Percentiles rank a stretch among this genome's conserved stretches.
Conservation (phyloP, 805 yeast species). For the Pichia cephalocereana region DNA sequence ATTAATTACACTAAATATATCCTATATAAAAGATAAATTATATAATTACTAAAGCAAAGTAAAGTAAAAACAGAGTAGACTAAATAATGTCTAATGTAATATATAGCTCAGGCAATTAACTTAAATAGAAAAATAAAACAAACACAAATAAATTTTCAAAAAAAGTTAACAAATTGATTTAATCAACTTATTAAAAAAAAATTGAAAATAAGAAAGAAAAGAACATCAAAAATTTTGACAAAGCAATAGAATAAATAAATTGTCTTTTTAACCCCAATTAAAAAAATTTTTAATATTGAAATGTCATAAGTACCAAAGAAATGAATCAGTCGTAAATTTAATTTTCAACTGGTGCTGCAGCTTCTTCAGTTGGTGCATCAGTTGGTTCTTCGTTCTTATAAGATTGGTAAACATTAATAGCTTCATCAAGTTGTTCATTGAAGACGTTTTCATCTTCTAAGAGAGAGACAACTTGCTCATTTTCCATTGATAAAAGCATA, state of each 20-base stretch:
- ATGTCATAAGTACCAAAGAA: too few species aligned
- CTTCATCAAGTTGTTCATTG: conserved; percentile 88
- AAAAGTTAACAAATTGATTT: background rate
- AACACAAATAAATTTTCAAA: background rate
- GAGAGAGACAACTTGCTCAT: conserved; percentile 78
- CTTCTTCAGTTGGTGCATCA: conserved; percentile 5
- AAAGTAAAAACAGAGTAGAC: conserved; percentile 1
- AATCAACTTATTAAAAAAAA: background rate
- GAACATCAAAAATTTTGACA: conserved; percentile 1
- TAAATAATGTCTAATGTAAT: background rate
- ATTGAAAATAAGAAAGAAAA: background rate
- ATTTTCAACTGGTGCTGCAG: conserved; percentile 7
- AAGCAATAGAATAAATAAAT: conserved; percentile 3
- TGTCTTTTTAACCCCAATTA: background rate
- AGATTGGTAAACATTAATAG: conserved; percentile 87
- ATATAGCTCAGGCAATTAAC: background rate
- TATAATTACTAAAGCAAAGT: background rate
- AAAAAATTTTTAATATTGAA: background rate
- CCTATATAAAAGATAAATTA: conserved; percentile 1
- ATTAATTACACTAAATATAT: conserved; percentile 7
- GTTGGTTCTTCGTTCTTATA: conserved; percentile 30
- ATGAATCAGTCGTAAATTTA: background rate
- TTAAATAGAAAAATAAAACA: background rate
- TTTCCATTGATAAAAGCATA: conserved; percentile 94
- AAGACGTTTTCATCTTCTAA: conserved; percentile 85